Evolutionary conservation across 495 filamentous ascomycete genomes (phyloP), one percentile per base, ranked within the genome.

Genomic region (Podospora conica): DNA sequence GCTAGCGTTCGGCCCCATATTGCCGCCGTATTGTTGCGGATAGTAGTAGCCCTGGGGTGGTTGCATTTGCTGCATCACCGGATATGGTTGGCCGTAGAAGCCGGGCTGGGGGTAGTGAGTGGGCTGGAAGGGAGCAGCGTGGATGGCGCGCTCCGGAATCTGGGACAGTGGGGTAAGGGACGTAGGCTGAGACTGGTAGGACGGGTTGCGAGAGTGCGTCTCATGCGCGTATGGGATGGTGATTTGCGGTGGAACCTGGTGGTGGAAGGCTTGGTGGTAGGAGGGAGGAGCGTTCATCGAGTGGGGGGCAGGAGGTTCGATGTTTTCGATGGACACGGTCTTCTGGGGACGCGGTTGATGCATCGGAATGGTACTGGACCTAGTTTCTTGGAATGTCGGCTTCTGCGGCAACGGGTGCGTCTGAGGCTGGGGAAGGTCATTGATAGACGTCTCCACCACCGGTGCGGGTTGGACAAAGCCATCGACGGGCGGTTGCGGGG

Each of bases 271-370:
- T 73, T 96, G 92, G 65, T 91, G 88, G 70, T 91, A 90, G 18
- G 88, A 75, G 57, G 79, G 74, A 22, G 79, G 78, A 25, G 86
- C 85, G 60, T 90, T 86, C 68, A 91, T 88, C 2, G 84, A 80
- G 70, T 90, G 83, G 21, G 71, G 73, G n/a, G 82, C 87, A 3
- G 96, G 93, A 23, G 88, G 92, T 74, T 98, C 95, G 68, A 99
- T 97, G 72, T 91, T 93, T 29, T 92, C 91, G 64, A 98, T 89
- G 25, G 95, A 97, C 27, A 99, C 90, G 3, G 93, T 81, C 80
- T 97, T 97, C 76, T 98, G 93, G 3, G 95, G 95, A 55, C 92
- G 90, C 60, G 95, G 95, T 74, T 99, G 95, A 72, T 98, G 91
- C 90, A 98, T 96, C 7, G 92, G 90, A 53, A 97, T 87, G 23